Evolutionary conservation across 169 alveolate species (phyloP).

Genomic region (Plasmodium reichenowi): DNA sequence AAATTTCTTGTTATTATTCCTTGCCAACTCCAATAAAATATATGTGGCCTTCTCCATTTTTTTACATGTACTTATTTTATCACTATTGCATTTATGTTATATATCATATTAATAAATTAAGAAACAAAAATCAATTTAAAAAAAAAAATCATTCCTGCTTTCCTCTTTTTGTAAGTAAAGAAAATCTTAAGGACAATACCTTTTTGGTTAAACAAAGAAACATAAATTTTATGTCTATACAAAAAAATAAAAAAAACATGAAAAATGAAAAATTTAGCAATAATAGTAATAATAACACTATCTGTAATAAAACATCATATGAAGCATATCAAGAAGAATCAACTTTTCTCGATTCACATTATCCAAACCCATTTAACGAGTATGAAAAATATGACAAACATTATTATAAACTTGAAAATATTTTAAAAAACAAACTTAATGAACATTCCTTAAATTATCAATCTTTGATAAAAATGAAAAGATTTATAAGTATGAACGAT

Average conservation of each 20-base stretch:
- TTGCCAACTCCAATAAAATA: constrained; percentile 61
- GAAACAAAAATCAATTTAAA: too few species aligned
- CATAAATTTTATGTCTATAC: background rate
- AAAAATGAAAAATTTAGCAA: background rate
- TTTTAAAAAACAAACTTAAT: constrained; percentile 40
- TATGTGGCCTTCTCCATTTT: constrained; percentile 56
- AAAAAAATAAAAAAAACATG: background rate
- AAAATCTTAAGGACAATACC: background rate
- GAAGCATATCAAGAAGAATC: background rate
- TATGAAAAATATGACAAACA: background rate
- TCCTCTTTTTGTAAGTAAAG: background rate
- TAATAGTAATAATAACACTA: background rate
- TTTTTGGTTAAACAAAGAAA: background rate
- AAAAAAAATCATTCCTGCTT: background rate
- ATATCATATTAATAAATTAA: constrained; percentile 16
- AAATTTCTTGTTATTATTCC: constrained; percentile 34
- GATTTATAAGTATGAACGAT: background rate
- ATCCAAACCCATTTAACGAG: constrained; percentile 7
- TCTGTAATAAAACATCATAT: background rate
- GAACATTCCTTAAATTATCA: constrained; percentile 54
- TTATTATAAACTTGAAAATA: constrained; percentile 25
- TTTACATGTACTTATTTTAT: constrained; percentile 58
- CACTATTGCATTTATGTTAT: constrained; percentile 19
- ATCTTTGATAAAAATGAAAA: constrained; percentile 34
- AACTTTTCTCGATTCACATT: constrained; percentile 18